Evolutionary conservation across 208 protist genomes (phyloP), one percentile per base, ranked within the genome.

Genomic region (Herpetomonas samuelpessoai): DNA sequence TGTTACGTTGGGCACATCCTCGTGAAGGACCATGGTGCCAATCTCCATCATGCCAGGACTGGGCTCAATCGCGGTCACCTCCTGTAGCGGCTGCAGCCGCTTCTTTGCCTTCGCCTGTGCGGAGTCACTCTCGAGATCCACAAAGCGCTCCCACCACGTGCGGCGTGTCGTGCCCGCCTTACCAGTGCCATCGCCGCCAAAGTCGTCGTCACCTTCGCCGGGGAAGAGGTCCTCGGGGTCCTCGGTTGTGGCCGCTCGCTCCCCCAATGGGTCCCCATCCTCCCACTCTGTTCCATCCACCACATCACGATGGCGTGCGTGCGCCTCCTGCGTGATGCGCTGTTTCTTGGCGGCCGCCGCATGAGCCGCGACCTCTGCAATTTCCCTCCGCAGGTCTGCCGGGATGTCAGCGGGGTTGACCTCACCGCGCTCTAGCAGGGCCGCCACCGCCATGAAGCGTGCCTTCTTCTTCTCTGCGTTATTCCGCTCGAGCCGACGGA

Each of bases 21-120:
- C 88, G 62, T 89, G 83, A 19, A 95, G 78, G 47, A 92, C 85
- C 82, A 92, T 91, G 24, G 84, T 92, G 18, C 83, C 88, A 25
- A 92, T 91, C 71, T 95, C 84, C 81, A 95, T 92, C 88, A 95
- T 95, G 22, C 88, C 88, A 2, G 84, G 85, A 52, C 82, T 91
- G 38, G 88, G 88, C 76, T 95, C 88, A 22, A 95, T 79, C 0
- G 84, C 88, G 0, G 76, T 91, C 28, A 95, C 66, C 62, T 86
- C 74, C 71, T 95, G 88, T 29, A 95, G 74, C 31, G 88, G 88
- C 57, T 73, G 75, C 50, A 95, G 75, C 19, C 88, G 80, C 57
- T 70, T 74, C 24, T 73, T 54, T 3, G 81, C 88, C 30, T 71
- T 68, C 52, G 69, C 44, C 41, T 76, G 52, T 22, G 78, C 75